Conservation (phyloP, 2,329 filamentous ascomycete genomes). For the Pleurostoma richardsiae region DNA sequence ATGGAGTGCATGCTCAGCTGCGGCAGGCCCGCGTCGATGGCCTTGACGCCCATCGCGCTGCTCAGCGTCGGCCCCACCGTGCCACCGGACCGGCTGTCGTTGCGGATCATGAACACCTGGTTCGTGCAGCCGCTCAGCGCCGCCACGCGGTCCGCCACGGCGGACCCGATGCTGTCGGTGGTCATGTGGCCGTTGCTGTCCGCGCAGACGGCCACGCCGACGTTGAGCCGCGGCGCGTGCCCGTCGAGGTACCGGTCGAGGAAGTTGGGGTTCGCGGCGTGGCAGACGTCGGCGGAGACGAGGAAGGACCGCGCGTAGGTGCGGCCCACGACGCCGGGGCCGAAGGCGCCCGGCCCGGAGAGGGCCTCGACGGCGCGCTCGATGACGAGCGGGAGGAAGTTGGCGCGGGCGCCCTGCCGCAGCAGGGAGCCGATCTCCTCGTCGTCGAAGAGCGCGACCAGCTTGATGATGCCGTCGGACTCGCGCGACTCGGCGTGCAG, state of each 20-base stretch:
- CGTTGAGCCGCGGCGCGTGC: constrained; percentile 83
- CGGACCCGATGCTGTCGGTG: constrained; percentile 80
- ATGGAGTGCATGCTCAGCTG: constrained; percentile 95
- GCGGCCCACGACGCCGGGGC: constrained; percentile 63
- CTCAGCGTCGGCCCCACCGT: constrained; percentile 93
- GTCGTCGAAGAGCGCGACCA: constrained; percentile 93
- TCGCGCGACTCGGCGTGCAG: constrained; percentile 58
- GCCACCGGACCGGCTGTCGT: constrained; percentile 82
- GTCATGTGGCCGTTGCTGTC: constrained; percentile 96
- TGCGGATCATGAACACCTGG: constrained; percentile 92
- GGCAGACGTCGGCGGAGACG: constrained; percentile 86
- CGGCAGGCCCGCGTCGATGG: constrained; percentile 83
- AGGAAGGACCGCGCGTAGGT: constrained; percentile 92
- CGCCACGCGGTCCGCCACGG: constrained; percentile 73
- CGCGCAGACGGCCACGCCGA: constrained; percentile 73
- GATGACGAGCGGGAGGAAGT: constrained; percentile 78
- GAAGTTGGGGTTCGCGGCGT: constrained; percentile 95
- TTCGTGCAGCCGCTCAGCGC: constrained; percentile 66
- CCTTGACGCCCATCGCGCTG: constrained; percentile 71
- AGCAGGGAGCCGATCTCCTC: constrained; percentile 93
- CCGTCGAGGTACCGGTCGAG: constrained; percentile 74
- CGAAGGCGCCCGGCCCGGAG: constrained; percentile 45
- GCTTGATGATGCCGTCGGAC: constrained; percentile 68
- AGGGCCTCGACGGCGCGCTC: constrained; percentile 74
- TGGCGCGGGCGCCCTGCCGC: constrained; percentile 83